Conservation (phyloP, 108 stramenopile genomes). For the Aurantiochytrium sp. region DNA sequence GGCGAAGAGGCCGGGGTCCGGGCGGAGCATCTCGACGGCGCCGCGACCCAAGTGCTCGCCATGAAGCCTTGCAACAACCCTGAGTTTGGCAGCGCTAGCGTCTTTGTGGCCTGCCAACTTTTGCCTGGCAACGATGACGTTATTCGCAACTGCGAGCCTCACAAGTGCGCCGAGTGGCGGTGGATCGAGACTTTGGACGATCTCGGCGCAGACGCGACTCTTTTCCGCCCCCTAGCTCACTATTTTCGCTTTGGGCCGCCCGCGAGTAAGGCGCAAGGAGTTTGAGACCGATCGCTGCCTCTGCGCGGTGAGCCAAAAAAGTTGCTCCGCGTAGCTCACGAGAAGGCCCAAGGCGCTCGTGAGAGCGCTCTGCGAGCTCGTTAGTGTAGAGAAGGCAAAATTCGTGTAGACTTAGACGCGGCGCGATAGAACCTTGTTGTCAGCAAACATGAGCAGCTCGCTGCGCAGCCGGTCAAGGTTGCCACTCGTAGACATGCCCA, state of each 20-base stretch:
- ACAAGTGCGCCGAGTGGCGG: constrained; percentile 28
- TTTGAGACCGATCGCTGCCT: neutral
- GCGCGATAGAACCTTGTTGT: neutral
- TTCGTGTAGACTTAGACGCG: neutral
- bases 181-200: neutral
- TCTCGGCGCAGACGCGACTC: neutral
- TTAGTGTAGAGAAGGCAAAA: neutral
- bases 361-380: no score
- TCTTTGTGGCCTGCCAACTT: neutral
- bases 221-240: neutral
- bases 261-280: neutral
- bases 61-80: neutral
- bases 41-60: neutral
- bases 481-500: neutral
- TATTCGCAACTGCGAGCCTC: neutral
- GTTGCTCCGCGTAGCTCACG: neutral
- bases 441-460: neutral
- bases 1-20: constrained; percentile 30
- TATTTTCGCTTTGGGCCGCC: neutral
- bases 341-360: no score
- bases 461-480: neutral
- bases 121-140: neutral
- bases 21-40: neutral
- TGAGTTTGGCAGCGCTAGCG: neutral
- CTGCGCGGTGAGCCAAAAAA: neutral